These are phyloP conservation scores for Monosporascus sp. DNA, from an alignment of 2,329 filamentous ascomycete genomes.

Conservation along the genomic window DNA sequence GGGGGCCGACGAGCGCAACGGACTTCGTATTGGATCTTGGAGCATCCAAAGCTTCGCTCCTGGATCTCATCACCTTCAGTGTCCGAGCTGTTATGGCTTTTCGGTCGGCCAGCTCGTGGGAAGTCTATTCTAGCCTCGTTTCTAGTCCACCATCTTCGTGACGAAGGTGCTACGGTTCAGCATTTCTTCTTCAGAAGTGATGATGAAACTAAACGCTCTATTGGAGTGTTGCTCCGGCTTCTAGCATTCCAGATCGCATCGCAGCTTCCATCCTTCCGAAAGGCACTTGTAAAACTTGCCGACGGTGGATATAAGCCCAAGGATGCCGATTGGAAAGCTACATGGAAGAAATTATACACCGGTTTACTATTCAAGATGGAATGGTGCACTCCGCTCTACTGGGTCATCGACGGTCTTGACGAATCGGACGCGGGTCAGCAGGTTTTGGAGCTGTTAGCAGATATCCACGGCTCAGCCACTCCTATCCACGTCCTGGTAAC, in stretches of 20 bases:
- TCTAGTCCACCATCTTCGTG: conserved; percentile 5
- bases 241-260: conserved; percentile 2
- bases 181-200: conserved; percentile 7
- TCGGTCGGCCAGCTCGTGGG: conserved; percentile 7
- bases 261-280: conserved; percentile 2
- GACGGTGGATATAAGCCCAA: not conserved
- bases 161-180: conserved; percentile 1
- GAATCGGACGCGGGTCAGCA: conserved; percentile 1
- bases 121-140: conserved; percentile 10
- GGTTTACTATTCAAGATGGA: conserved; percentile 2
- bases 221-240: not conserved
- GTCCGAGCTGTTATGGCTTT: conserved; percentile 6
- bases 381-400: conserved; percentile 2
- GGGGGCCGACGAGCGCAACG: conserved; percentile 1
- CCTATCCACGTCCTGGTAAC: conserved; percentile 1
- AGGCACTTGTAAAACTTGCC: not conserved
- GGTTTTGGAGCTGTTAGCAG: conserved; percentile 5
- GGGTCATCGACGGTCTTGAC: conserved; percentile 12
- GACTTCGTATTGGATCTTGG: conserved; percentile 9
- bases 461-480: not conserved
- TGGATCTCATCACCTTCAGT: not conserved
- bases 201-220: conserved; percentile 6
- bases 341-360: conserved; percentile 6
- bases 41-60: not conserved
- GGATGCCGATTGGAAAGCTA: conserved; percentile 6